Conservation (phyloP, 2,329 filamentous ascomycete species). For the Geosmithia flava region DNA sequence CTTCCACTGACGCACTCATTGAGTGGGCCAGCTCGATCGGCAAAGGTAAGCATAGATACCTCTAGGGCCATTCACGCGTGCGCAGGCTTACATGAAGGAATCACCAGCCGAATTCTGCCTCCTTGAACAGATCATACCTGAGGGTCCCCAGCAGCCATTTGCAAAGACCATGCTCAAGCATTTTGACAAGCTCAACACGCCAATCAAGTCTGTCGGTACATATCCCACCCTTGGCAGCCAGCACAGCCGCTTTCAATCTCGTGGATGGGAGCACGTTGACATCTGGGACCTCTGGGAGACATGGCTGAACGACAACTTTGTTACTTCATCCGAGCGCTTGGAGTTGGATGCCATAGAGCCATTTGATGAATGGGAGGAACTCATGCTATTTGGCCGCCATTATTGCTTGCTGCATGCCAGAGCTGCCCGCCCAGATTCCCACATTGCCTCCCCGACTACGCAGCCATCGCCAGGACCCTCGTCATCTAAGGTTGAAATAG, state of each 20-base stretch:
- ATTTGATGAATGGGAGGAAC: slow-evolving; percentile 96
- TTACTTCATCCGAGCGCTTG: slow-evolving; percentile 45
- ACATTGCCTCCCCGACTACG: not conserved
- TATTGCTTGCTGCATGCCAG: slow-evolving; percentile 65
- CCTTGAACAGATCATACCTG: slow-evolving; percentile 75
- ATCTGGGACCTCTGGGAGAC: slow-evolving; percentile 68
- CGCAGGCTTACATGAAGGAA: slow-evolving; percentile 6
- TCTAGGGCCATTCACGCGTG: not conserved
- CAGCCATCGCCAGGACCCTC: no score
- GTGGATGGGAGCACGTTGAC: slow-evolving; percentile 55
- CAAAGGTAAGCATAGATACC: slow-evolving; percentile 37
- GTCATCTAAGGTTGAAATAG: not conserved
- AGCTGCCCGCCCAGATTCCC: not conserved
- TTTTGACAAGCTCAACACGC: slow-evolving; percentile 69
- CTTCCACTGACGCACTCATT: slow-evolving; percentile 62
- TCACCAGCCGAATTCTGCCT: slow-evolving; percentile 65
- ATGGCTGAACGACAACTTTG: slow-evolving; percentile 60
- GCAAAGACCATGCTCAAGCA: slow-evolving; percentile 75
- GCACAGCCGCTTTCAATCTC: slow-evolving; percentile 48
- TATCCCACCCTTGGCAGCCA: slow-evolving; percentile 61
- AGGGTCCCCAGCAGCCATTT: slow-evolving; percentile 69
- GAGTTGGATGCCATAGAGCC: slow-evolving; percentile 61
- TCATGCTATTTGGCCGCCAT: slow-evolving; percentile 72
- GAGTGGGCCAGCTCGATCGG: slow-evolving; percentile 63
- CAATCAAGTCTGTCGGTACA: slow-evolving; percentile 58